phyloP scores from a whole-genome alignment of 2,329 filamentous ascomycete species.

The Lasiodiplodia gonubiensis region DNA sequence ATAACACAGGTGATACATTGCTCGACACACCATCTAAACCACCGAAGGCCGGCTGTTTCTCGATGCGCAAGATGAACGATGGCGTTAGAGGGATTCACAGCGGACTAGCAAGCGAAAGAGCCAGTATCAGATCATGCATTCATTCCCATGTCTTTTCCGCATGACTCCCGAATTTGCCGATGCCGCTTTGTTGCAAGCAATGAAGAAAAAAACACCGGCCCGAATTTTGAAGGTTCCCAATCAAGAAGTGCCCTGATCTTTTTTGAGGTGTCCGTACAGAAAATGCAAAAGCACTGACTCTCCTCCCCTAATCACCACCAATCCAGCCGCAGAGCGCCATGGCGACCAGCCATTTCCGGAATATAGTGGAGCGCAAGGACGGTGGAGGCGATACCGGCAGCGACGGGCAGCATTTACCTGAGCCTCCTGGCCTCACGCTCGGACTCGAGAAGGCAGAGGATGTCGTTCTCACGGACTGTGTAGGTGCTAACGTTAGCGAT shows the following conservation, averaged over 20 bases:
- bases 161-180: conserved; percentile 15
- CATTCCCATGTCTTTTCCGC: conserved; percentile 23
- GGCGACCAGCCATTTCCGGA: conserved; percentile 7
- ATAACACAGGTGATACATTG: too few relatives aligned
- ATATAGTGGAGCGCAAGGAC: neutral
- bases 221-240: conserved; percentile 18
- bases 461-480: conserved; percentile 80
- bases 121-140: conserved; percentile 22
- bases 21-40: too few relatives aligned
- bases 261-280: conserved; percentile 24
- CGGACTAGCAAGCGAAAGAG: too few relatives aligned
- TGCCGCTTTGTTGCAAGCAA: conserved; percentile 17
- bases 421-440: conserved; percentile 98
- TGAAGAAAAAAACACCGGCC: conserved; percentile 16
- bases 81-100: too few relatives aligned
- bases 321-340: conserved; percentile 20
- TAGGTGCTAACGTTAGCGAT: neutral
- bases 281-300: conserved; percentile 17
- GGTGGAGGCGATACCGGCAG: neutral
- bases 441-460: conserved; percentile 99
- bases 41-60: too few relatives aligned
- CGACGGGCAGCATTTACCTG: conserved; percentile 68
- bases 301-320: conserved; percentile 2
- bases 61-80: too few relatives aligned
- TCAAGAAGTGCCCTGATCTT: conserved; percentile 19